Conservation (phyloP, 1,284 basidiomycete genomes). For the Ustilago xerochloae region DNA sequence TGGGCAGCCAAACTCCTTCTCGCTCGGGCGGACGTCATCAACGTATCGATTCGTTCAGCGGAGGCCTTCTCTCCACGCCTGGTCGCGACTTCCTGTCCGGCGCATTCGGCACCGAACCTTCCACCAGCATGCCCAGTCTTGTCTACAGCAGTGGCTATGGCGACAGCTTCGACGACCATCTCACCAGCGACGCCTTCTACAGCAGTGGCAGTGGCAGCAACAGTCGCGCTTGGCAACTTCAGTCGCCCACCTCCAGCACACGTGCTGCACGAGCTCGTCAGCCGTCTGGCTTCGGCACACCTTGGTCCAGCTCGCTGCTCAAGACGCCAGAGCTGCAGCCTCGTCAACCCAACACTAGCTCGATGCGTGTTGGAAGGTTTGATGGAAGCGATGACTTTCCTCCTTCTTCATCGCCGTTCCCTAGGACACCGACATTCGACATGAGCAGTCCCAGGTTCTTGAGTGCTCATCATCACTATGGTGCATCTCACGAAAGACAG, state of each 20-base stretch:
- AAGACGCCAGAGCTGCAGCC: conserved; percentile 52
- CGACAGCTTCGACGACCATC: conserved; percentile 34
- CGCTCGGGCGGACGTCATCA: conserved; percentile 42
- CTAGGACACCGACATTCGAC: conserved; percentile 52
- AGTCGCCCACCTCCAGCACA: conserved; percentile 53
- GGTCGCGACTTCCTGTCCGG: conserved; percentile 41
- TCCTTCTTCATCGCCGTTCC: conserved; percentile 53
- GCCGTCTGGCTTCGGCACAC: conserved; percentile 39
- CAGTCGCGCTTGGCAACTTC: conserved; percentile 48
- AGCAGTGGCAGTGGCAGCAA: conserved; percentile 37
- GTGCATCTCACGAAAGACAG: conserved; percentile 31
- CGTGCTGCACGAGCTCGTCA: conserved; percentile 44
- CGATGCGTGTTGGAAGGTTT: conserved; percentile 27
- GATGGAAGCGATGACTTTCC: conserved; percentile 40
- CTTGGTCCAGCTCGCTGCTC: conserved; percentile 41
- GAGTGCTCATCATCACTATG: conserved; percentile 13
- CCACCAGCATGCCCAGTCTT: conserved; percentile 50
- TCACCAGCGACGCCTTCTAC: conserved; percentile 29
- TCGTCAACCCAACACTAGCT: conserved; percentile 30
- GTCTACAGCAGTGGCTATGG: conserved; percentile 48
- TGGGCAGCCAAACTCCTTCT: conserved; percentile 43
- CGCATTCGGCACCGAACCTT: conserved; percentile 45
- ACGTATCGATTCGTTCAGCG: conserved; percentile 47
- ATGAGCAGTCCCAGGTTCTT: conserved; percentile 43
- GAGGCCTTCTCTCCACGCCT: conserved; percentile 40